These are phyloP conservation scores for Glycine tomentella DNA, from an alignment of 306 rosid genomes.

Conservation along the genomic window DNA sequence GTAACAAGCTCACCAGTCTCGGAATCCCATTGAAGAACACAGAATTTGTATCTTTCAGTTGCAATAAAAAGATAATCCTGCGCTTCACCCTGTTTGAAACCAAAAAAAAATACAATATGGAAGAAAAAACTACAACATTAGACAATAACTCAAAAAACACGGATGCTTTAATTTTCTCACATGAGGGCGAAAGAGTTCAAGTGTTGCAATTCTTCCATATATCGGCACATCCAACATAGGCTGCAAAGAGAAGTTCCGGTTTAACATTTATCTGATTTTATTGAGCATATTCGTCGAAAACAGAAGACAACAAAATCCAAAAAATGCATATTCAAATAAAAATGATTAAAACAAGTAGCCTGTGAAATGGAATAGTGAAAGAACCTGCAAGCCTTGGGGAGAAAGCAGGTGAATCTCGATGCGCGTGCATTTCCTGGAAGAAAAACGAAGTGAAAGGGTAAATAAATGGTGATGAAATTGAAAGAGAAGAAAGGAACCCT, in stretches of 20 bases:
- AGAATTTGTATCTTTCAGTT: conserved; percentile 96
- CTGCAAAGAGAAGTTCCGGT: conserved; percentile 52
- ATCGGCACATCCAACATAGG: conserved; percentile 93
- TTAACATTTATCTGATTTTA: no score
- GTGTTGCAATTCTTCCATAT: conserved; percentile 95
- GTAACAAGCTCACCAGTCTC: conserved; percentile 81
- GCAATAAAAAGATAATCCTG: conserved; percentile 94
- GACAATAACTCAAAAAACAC: neutral
- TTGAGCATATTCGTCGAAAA: neutral
- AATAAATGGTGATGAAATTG: neutral
- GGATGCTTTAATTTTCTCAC: conserved; percentile 52
- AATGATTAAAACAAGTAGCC: neutral
- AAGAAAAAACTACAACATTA: neutral
- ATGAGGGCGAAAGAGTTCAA: conserved; percentile 95
- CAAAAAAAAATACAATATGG: neutral
- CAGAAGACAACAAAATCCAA: neutral
- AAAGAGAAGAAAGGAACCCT: conserved; percentile 44
- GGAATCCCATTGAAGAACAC: conserved; percentile 97
- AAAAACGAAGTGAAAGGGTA: neutral
- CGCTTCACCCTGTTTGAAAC: conserved; percentile 77
- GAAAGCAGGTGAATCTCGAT: conserved; percentile 91
- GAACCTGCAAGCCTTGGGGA: conserved; percentile 88
- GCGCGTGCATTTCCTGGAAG: conserved; percentile 93
- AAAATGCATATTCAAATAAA: neutral
- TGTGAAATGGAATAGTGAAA: neutral